phyloP scores from a whole-genome alignment of 1,284 basidiomycete species.

The Cryptococcus floricola region DNA sequence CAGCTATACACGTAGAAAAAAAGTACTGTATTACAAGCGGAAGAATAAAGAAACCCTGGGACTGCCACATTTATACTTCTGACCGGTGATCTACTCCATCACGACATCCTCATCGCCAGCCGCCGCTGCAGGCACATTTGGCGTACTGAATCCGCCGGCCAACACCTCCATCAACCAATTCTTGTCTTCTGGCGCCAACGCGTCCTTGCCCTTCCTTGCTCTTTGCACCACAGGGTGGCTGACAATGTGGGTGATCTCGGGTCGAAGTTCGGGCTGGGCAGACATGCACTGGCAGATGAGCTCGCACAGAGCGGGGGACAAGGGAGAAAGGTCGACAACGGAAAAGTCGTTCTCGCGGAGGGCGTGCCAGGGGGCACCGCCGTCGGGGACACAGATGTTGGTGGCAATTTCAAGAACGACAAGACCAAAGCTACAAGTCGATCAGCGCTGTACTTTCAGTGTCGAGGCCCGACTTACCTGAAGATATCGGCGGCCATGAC shows the following conservation, averaged over 20 bases:
- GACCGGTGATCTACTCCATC: constrained; percentile 11
- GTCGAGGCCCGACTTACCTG: constrained; percentile 59
- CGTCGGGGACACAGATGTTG: constrained; percentile 92
- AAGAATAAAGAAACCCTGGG: background rate
- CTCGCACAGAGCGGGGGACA: constrained; percentile 66
- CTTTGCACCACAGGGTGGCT: constrained; percentile 66
- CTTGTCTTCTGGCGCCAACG: constrained; percentile 45
- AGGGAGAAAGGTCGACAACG: constrained; percentile 70
- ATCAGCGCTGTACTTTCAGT: constrained; percentile 1
- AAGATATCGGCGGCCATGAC: constrained; percentile 95
- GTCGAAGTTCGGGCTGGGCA: constrained; percentile 61
- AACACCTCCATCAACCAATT: constrained; percentile 42
- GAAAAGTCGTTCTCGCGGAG: constrained; percentile 88
- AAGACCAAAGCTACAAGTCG: constrained; percentile 73
- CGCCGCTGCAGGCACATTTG: background rate
- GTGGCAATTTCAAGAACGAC: constrained; percentile 91
- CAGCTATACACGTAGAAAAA: background rate
- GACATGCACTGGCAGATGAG: constrained; percentile 77
- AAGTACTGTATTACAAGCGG: background rate
- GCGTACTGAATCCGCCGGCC: constrained; percentile 21
- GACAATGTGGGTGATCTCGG: constrained; percentile 61
- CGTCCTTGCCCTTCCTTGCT: constrained; percentile 54
- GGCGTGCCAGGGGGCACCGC: constrained; percentile 92
- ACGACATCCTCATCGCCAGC: constrained; percentile 12
- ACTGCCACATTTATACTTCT: background rate